These are phyloP conservation scores for Podospora tetraspora DNA, from an alignment of 495 filamentous ascomycete genomes.

Conservation along the genomic window DNA sequence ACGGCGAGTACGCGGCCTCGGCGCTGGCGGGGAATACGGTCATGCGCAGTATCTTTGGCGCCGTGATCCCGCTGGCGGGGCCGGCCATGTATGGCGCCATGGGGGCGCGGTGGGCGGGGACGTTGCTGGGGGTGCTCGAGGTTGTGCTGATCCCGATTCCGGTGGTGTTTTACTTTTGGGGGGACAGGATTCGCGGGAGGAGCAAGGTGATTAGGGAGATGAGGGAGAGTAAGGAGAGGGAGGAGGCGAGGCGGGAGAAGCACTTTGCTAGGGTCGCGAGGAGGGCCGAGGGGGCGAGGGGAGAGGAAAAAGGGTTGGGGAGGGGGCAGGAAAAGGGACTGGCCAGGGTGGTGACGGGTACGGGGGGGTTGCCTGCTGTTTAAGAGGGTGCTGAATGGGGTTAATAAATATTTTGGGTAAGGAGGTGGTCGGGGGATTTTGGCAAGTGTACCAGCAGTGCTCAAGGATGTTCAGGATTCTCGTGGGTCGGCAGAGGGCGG, in stretches of 20 bases:
- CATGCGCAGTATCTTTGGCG: slow-evolving; percentile 51
- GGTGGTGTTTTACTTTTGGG: slow-evolving; percentile 71
- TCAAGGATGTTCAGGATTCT: too few species aligned
- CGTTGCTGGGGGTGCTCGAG: slow-evolving; percentile 65
- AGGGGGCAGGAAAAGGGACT: neutral
- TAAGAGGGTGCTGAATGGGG: neutral
- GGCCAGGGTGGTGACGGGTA: neutral
- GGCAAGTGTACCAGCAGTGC: too few species aligned
- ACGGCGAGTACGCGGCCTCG: slow-evolving; percentile 71
- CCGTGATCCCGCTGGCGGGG: slow-evolving; percentile 67
- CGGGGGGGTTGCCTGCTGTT: neutral
- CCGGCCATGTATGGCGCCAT: slow-evolving; percentile 61
- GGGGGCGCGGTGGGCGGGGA: slow-evolving; percentile 74
- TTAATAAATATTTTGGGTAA: neutral
- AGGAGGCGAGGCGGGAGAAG: slow-evolving; percentile 46
- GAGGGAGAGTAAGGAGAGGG: slow-evolving; percentile 61
- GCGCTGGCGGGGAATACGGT: slow-evolving; percentile 53
- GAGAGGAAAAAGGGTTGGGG: neutral
- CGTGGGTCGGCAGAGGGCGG: too few species aligned
- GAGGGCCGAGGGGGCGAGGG: neutral
- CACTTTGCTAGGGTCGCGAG: slow-evolving; percentile 19
- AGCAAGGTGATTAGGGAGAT: slow-evolving; percentile 63
- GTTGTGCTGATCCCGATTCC: slow-evolving; percentile 70
- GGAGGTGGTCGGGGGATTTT: too few species aligned
- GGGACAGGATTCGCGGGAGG: slow-evolving; percentile 59